Conservation (phyloP, 1,139 yeast species). For the Yamadazyma triangularis region DNA sequence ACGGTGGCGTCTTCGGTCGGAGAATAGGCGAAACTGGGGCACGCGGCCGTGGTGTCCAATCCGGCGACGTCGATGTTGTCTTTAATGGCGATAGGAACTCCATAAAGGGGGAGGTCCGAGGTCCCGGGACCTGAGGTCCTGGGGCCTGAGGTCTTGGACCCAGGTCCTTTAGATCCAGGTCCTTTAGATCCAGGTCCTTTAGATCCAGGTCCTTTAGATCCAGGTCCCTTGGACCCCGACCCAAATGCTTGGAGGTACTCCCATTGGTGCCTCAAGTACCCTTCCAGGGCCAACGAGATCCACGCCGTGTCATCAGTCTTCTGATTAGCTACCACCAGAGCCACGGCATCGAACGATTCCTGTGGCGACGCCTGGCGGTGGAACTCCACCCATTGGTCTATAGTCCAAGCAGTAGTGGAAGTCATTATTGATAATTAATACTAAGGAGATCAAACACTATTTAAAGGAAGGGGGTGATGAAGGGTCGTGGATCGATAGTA, state of each 20-base stretch:
- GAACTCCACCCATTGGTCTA: constrained; percentile 62
- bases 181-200: too few species aligned
- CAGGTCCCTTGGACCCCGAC: too few species aligned
- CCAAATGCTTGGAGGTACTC: constrained; percentile 63
- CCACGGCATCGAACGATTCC: constrained; percentile 51
- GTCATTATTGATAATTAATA: constrained; percentile 1
- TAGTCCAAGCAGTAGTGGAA: constrained; percentile 34
- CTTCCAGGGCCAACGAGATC: constrained; percentile 70
- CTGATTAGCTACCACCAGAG: constrained; percentile 46
- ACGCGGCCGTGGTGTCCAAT: constrained; percentile 88
- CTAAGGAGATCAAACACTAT: too few species aligned
- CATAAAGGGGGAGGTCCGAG: constrained; percentile 58
- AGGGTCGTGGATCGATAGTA: too few species aligned
- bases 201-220: too few species aligned
- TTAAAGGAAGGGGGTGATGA: too few species aligned
- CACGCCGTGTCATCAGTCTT: constrained; percentile 71
- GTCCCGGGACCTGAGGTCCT: constrained; percentile 48
- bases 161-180: too few species aligned
- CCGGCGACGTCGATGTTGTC: constrained; percentile 90
- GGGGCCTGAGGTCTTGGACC: constrained; percentile 50
- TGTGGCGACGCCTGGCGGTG: constrained; percentile 62
- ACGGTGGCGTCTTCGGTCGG: constrained; percentile 73
- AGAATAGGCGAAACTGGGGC: constrained; percentile 71
- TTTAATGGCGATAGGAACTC: constrained; percentile 92
- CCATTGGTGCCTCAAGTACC: constrained; percentile 73